Percentiles rank a stretch among this genome's conserved stretches.
Conservation (phyloP, 2,329 filamentous ascomycete species). For the Fusarium torulosum region DNA sequence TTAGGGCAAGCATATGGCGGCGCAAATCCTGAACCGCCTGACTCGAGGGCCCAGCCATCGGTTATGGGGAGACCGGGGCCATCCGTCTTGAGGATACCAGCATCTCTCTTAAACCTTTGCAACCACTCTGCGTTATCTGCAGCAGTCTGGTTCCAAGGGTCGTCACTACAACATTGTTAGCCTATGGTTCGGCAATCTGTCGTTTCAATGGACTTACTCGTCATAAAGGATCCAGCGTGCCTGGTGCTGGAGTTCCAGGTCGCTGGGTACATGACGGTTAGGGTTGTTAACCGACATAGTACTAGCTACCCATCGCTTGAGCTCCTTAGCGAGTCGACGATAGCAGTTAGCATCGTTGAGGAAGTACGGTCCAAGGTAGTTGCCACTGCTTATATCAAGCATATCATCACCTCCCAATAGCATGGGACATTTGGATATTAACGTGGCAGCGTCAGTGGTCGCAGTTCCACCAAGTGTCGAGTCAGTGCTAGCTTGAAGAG, state of each 20-base stretch:
- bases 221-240: slow-evolving; percentile 73
- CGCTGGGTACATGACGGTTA: slow-evolving; percentile 68
- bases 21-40: slow-evolving; percentile 67
- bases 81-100: slow-evolving; percentile 62
- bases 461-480: slow-evolving; percentile 32
- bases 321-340: slow-evolving; percentile 65
- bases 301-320: slow-evolving; percentile 65
- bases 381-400: slow-evolving; percentile 14
- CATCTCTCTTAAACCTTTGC: slow-evolving; percentile 70
- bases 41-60: slow-evolving; percentile 60
- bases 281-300: slow-evolving; percentile 71
- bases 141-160: slow-evolving; percentile 73
- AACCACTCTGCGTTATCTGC: slow-evolving; percentile 75
- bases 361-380: slow-evolving; percentile 57
- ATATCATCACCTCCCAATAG: slow-evolving; percentile 17
- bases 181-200: background rate
- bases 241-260: slow-evolving; percentile 74
- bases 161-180: slow-evolving; percentile 60
- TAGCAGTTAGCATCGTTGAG: slow-evolving; percentile 73
- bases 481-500: slow-evolving; percentile 36
- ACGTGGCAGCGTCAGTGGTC: slow-evolving; percentile 34
- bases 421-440: slow-evolving; percentile 26
- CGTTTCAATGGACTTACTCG: slow-evolving; percentile 59
- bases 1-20: slow-evolving; percentile 66
- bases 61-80: slow-evolving; percentile 63